These are phyloP conservation scores for Aspergillus vadensis DNA, from an alignment of 2,329 filamentous ascomycete genomes.

Conservation along the genomic window DNA sequence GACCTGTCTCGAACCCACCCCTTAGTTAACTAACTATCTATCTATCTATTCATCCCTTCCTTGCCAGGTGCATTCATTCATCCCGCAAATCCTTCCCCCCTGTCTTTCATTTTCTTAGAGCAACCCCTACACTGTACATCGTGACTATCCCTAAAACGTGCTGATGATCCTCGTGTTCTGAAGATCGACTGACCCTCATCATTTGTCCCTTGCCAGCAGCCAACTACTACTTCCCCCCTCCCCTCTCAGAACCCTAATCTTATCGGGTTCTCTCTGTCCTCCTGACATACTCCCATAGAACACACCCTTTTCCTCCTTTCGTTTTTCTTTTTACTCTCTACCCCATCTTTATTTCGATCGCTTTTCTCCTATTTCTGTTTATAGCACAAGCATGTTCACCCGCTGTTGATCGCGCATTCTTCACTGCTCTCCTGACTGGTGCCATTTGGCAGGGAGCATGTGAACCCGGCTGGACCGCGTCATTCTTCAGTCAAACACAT, in stretches of 20 bases:
- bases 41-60: neutral
- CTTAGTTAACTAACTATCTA: neutral
- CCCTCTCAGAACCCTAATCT: conserved; percentile 25
- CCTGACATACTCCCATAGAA: neutral
- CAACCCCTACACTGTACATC: neutral
- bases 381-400: conserved; percentile 8
- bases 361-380: conserved; percentile 10
- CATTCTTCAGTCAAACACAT: conserved; percentile 4
- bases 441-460: conserved; percentile 20
- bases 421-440: conserved; percentile 17
- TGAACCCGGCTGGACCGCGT: conserved; percentile 15
- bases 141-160: neutral
- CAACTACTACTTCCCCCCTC: neutral
- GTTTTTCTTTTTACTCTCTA: neutral
- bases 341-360: neutral
- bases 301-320: neutral
- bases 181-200: neutral
- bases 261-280: conserved; percentile 10
- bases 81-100: neutral
- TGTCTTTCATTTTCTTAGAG: neutral
- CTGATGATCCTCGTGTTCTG: neutral
- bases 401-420: conserved; percentile 17
- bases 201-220: neutral
- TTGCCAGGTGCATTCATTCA: neutral
- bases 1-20: neutral